Evolutionary conservation across 371 early-diverging fungal species (phyloP), one percentile per base, ranked within the genome.

Genomic region (Rhizopus delemar): DNA sequence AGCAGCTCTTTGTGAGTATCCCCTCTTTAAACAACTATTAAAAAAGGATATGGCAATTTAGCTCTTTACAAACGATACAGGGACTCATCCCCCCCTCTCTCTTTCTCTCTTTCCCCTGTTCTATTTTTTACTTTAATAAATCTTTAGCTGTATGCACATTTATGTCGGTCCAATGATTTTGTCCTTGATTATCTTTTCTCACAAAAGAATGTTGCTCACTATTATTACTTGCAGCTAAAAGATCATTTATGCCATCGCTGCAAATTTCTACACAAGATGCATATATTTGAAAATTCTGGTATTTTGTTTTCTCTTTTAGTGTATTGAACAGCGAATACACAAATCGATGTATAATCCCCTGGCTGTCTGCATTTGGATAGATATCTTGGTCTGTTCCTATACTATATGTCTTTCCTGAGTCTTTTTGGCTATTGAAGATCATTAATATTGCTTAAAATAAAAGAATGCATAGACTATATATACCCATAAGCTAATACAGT

Each of bases 401-500:
- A n/a, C 96, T 97, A 70, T 91, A 93, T 0, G 99, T 97, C 77
- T 99, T 99, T 45, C 96, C 96, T 43, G 79, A 75, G 35, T 82
- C 82, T 11, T 75, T 78, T 73, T 77, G 74, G 36, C 74, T 75
- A 57, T n/a, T 22, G 22, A 22, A 1, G 22, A 6, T 46, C 28
- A n/a, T n/a, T 33, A 50, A 13, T 12, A 2, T 28, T 53, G 39
- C 11, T 22, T 39, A 8, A 43, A 54, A 39, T 29, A 29, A 29
- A 9, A 15, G 22, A n/a, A 3, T 7, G 9, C 48, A 22, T n/a
- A 28, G 29, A 39, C 29, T 13, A 39, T 12, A 36, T 76, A 73
- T 94, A 91, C 69, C 90, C 99, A 72, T 97, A 99, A 36, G 97
- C 97, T 45, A 98, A 84, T 38, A 92, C 86, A 16, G 90, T 95